A percentile compares a stretch with the other conserved stretches of the same genome.
Evolutionary conservation across 1,284 basidiomycete genomes (phyloP).

Genomic region (Coniferiporia weirii): DNA sequence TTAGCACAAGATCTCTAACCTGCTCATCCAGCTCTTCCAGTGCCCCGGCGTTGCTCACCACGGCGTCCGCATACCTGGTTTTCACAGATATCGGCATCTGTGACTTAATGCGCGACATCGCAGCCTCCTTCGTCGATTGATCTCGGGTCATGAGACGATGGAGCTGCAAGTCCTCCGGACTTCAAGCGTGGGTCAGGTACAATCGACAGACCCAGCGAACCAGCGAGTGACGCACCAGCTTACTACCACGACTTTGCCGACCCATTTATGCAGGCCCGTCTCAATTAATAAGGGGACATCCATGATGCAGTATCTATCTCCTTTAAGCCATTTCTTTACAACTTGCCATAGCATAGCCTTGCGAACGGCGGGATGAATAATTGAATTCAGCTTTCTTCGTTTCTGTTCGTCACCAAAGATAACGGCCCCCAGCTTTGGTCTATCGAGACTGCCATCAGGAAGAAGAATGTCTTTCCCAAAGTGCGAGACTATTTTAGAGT

Average conservation of each 20-base stretch:
- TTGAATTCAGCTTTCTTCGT: conserved; percentile 73
- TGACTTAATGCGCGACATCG: conserved; percentile 68
- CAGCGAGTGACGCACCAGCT: conserved; percentile 62
- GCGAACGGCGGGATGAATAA: conserved; percentile 88
- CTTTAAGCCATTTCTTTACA: conserved; percentile 69
- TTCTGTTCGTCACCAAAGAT: conserved; percentile 78
- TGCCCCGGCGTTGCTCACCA: conserved; percentile 87
- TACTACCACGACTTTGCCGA: conserved; percentile 82
- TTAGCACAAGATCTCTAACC: conserved; percentile 58
- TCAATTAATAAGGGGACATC: conserved; percentile 96
- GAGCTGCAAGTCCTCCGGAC: conserved; percentile 73
- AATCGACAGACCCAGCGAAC: not conserved
- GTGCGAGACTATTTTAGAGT: conserved; percentile 57
- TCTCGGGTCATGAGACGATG: conserved; percentile 74
- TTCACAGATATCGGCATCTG: conserved; percentile 83
- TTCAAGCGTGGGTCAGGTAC: conserved; percentile 25
- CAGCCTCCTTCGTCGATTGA: conserved; percentile 53
- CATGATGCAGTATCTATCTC: conserved; percentile 76
- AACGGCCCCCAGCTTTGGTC: conserved; percentile 79
- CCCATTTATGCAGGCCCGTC: conserved; percentile 80
- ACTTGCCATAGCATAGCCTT: conserved; percentile 71
- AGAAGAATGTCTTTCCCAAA: conserved; percentile 74
- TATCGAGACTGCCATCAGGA: conserved; percentile 71
- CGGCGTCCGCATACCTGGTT: conserved; percentile 76
- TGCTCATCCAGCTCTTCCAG: conserved; percentile 64